Evolutionary conservation across 768 basidiomycete species (phyloP), one percentile per base, ranked within the genome.

Genomic region (Cystobasidium ongulense): DNA sequence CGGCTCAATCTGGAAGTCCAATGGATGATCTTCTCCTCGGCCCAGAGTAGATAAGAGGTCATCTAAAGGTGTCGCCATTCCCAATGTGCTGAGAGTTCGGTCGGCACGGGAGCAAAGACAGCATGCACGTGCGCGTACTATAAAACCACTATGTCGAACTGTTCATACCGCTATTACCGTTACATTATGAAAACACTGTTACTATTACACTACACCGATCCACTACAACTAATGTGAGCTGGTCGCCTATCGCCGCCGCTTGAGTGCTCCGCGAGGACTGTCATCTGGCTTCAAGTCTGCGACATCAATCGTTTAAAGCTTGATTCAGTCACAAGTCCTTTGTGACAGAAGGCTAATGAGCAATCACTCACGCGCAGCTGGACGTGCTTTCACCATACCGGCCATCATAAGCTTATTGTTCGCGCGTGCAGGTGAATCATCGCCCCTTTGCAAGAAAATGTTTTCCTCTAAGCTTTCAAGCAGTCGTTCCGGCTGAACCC

Each of bases 351-450:
- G 3, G n/a, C 8, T n/a, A 3, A 50, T 21, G n/a, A n/a, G 18
- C 46, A 4, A 61, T 15, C 23, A 64, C 63, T 64, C 39, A 64
- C 63, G 63, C 2, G 63, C 63, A 27, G 10, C 36, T 21, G 63
- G 63, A 1, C 63, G 35, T 38, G 63, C 63, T 46, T 64, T 64
- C 7, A 36, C 63, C 63, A 64, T 64, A n/a, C 33, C 33, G 7
- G 63, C 63, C 63, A 64, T 64, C 63, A 38, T 39, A 38, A 35
- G 63, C 38, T 64, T 64, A 15, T 64, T 35, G 5, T 64, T 64
- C 3, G 35, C 5, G 25, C 57, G 25, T 15, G 5, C 57, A 59
- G 17, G 17, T 5, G 57, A 2, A 59, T 59, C 29, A 27, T 59
- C 23, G 23, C 57, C 57, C 15, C 57, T 27, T 5, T 29, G 4